These are phyloP conservation scores for Tanozyma kutaoensis DNA, from an alignment of 805 yeast species.

Conservation along the genomic window DNA sequence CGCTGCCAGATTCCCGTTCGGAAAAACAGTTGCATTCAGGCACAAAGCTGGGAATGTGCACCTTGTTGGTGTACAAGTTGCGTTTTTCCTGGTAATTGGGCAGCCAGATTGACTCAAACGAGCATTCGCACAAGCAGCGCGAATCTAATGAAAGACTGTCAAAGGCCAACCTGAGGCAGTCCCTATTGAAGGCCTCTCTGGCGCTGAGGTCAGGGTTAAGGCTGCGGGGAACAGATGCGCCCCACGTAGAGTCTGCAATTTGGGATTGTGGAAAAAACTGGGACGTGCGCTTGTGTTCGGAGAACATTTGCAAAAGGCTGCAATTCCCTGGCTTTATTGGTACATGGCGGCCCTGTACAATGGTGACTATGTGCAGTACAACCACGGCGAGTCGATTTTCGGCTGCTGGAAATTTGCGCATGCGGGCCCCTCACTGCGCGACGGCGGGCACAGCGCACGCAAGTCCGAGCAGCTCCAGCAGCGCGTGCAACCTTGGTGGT, in stretches of 20 bases:
- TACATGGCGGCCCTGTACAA: slow-evolving; percentile 1
- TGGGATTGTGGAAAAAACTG: background rate
- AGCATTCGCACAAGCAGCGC: no score
- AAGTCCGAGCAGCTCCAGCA: slow-evolving; percentile 8
- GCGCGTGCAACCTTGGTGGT: no score
- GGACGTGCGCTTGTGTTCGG: no score
- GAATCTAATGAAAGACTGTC: no score
- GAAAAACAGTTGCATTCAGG: background rate
- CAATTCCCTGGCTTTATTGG: background rate
- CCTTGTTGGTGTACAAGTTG: slow-evolving; percentile 1
- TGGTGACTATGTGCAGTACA: background rate
- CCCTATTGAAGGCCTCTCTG: slow-evolving; percentile 1
- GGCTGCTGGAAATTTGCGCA: background rate
- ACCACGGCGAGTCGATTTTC: background rate
- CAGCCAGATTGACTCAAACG: no score
- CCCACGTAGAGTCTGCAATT: background rate
- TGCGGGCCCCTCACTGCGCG: background rate
- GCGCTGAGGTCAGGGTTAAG: background rate
- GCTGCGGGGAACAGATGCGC: background rate
- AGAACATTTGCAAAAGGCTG: background rate
- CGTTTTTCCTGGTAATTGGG: no score
- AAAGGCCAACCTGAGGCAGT: no score
- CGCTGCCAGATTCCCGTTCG: background rate
- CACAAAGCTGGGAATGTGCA: slow-evolving; percentile 1
- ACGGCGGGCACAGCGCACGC: slow-evolving; percentile 4